These are phyloP conservation scores for Aspergillus neoniger DNA, from an alignment of 2,329 filamentous ascomycete genomes.

Conservation along the genomic window DNA sequence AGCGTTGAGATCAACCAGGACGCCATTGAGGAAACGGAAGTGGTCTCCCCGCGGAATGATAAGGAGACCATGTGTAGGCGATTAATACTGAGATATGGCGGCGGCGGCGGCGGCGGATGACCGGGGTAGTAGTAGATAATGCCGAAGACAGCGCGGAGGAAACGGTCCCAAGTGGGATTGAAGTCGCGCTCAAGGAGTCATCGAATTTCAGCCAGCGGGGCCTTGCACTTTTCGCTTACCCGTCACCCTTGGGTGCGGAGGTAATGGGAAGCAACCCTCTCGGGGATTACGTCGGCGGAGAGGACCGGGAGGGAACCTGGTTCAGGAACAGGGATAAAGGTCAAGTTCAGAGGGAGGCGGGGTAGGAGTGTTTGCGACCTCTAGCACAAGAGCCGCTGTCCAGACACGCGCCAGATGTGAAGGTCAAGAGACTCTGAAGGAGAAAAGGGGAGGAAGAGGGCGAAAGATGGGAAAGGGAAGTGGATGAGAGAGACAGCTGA, in stretches of 20 bases:
- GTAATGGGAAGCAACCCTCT: not conserved
- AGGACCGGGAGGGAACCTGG: not conserved
- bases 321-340: not conserved
- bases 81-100: not conserved
- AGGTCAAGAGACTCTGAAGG: not conserved
- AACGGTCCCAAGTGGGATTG: conserved; percentile 21
- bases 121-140: not conserved
- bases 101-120: not conserved
- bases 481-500: not conserved
- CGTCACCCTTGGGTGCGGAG: not conserved
- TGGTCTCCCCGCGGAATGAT: conserved; percentile 18
- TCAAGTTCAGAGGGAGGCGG: no score
- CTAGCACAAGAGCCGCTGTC: no score
- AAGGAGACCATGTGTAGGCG: conserved; percentile 23
- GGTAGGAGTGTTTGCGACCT: no score
- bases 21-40: conserved; percentile 19
- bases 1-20: conserved; percentile 31
- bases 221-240: conserved; percentile 1
- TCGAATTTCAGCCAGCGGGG: conserved; percentile 8
- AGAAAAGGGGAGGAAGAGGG: not conserved
- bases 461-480: not conserved
- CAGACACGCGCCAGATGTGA: no score
- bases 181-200: conserved; percentile 20
- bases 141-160: not conserved
- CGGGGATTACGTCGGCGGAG: not conserved